Evolutionary conservation across 1,139 yeast genomes (phyloP).

Genomic region (Blastobotrys elegans): DNA sequence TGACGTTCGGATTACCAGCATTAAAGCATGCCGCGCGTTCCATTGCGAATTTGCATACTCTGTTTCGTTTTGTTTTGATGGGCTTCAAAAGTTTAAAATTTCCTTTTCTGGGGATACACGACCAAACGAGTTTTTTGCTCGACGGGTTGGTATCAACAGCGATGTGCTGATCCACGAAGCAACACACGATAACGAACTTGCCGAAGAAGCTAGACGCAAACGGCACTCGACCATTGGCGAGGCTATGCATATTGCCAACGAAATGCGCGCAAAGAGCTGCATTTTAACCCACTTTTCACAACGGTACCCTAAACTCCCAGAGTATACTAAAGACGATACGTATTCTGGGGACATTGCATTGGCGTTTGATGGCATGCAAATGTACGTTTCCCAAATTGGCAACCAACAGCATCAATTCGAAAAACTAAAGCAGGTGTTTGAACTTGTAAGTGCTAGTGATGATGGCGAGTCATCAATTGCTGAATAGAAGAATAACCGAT

Average conservation of each 20-base stretch:
- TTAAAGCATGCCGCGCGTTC: conserved; percentile 61
- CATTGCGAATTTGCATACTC: conserved; percentile 88
- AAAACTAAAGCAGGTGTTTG: conserved; percentile 29
- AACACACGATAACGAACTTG: conserved; percentile 74
- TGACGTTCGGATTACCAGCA: background rate
- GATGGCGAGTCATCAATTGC: background rate
- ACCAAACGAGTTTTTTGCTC: conserved; percentile 61
- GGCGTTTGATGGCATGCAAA: conserved; percentile 57
- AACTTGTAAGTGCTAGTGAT: conserved; percentile 16
- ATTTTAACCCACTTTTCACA: conserved; percentile 91
- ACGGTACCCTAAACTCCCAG: conserved; percentile 69
- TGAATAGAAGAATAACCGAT: too few relatives aligned
- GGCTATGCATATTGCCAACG: conserved; percentile 64
- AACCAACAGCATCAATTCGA: conserved; percentile 30
- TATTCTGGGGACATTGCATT: conserved; percentile 21
- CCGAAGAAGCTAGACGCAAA: conserved; percentile 77
- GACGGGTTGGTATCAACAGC: conserved; percentile 57
- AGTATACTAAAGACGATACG: conserved; percentile 18
- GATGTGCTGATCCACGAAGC: conserved; percentile 90
- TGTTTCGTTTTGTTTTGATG: conserved; percentile 48
- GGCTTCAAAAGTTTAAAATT: conserved; percentile 48
- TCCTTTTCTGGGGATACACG: conserved; percentile 96
- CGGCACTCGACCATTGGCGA: conserved; percentile 89
- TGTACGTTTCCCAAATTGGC: conserved; percentile 40
- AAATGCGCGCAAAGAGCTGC: conserved; percentile 68